Evolutionary conservation across 2,329 filamentous ascomycete genomes (phyloP).

Genomic region (Stagonosporopsis cucurbitacearum): DNA sequence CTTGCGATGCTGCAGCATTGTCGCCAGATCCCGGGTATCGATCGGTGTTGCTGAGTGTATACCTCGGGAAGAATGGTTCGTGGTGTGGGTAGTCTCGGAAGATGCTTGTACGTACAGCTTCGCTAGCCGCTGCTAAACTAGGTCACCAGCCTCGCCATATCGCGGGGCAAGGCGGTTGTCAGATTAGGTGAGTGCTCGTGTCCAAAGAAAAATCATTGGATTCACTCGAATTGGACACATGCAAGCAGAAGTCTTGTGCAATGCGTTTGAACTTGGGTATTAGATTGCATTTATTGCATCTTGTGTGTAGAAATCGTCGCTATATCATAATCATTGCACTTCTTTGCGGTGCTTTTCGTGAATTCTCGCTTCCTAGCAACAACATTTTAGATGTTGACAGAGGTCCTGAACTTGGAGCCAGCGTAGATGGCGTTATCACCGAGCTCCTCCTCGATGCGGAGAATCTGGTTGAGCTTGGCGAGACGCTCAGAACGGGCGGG

Average conservation of each 20-base stretch:
- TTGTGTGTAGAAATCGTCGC: slow-evolving; percentile 21
- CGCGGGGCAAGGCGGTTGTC: too few species aligned
- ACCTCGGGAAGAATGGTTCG: slow-evolving; percentile 1
- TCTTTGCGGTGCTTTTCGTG: slow-evolving; percentile 16
- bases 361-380: not conserved
- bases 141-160: not conserved
- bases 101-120: not conserved
- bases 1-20: not conserved
- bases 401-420: slow-evolving; percentile 87
- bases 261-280: slow-evolving; percentile 15
- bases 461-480: slow-evolving; percentile 99
- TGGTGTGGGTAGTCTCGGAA: slow-evolving; percentile 7
- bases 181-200: not conserved
- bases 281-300: slow-evolving; percentile 20
- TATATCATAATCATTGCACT: slow-evolving; percentile 22
- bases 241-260: not conserved
- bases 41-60: not conserved
- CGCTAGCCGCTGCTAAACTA: not conserved
- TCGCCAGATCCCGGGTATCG: not conserved
- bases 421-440: slow-evolving; percentile 84
- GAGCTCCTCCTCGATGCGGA: slow-evolving; percentile 99
- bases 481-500: slow-evolving; percentile 96
- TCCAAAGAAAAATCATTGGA: not conserved
- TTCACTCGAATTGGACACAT: not conserved
- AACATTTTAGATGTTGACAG: slow-evolving; percentile 71